These are phyloP conservation scores for barley (Hordeum vulgare) DNA, from an alignment of 176 grass and related monocot species.

Conservation along the genomic window MorexV3_pseudomolecules_assembly NC_058524.1:181252168-181252667, in stretches of 20 bases:
- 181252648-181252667: constrained; percentile 86
- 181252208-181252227: constrained; percentile 93
- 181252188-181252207: constrained; percentile 14
- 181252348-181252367: constrained; percentile 93
- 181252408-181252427: background rate
- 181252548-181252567: too few relatives aligned
- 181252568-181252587: too few relatives aligned
- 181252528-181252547: background rate
- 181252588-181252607: background rate
- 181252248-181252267: constrained; percentile 88
- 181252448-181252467: background rate
- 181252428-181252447: background rate
- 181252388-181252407: background rate
- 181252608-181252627: constrained; percentile 40
- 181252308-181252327: constrained; percentile 64
- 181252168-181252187: background rate
- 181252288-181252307: constrained; percentile 87
- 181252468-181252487: background rate
- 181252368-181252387: constrained; percentile 36
- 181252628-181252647: constrained; percentile 99
- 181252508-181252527: background rate
- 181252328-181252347: constrained; percentile 77
- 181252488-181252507: background rate
- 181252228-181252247: constrained; percentile 83
- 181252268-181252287: constrained; percentile 84